Conservation (phyloP, 2,329 filamentous ascomycete genomes). For the Orbilia blumenaviensis region DNA sequence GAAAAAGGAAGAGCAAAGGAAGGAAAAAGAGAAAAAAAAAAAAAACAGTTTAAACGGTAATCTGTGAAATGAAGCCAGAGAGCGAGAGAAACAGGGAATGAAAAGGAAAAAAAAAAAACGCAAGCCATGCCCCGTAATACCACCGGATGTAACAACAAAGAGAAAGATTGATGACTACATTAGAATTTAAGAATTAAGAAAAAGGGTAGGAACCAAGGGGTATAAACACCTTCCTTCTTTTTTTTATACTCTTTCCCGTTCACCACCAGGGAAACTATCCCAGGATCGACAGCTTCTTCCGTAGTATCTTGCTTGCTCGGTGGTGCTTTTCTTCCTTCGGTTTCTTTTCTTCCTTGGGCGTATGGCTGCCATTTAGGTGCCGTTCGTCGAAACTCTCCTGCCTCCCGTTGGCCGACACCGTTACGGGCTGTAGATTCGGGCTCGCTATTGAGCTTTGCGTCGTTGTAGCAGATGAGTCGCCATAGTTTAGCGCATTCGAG, state of each 20-base stretch:
- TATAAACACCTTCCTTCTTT: background rate
- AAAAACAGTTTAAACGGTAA: background rate
- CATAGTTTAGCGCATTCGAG: conserved; percentile 39
- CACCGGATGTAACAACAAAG: background rate
- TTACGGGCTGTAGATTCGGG: conserved; percentile 25
- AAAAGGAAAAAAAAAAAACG: conserved; percentile 23
- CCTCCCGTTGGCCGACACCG: conserved; percentile 18
- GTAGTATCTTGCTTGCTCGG: conserved; percentile 47
- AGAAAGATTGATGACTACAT: background rate
- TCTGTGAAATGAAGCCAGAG: background rate
- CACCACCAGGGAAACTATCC: conserved; percentile 42
- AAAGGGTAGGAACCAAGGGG: background rate
- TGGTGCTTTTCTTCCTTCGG: conserved; percentile 47
- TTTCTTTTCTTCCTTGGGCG: conserved; percentile 39
- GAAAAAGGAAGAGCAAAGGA: background rate
- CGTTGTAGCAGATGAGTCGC: conserved; percentile 41
- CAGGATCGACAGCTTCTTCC: conserved; percentile 53
- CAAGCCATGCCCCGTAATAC: conserved; percentile 38
- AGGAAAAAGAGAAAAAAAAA: background rate
- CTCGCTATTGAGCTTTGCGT: conserved; percentile 39
- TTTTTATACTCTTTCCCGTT: conserved; percentile 7
- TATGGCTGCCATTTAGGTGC: conserved; percentile 13
- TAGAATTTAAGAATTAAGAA: conserved; percentile 9
- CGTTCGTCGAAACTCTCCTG: conserved; percentile 35
- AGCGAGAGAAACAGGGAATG: background rate